Conservation (phyloP, 495 filamentous ascomycete genomes). For the Cercophora newfieldiana region DNA sequence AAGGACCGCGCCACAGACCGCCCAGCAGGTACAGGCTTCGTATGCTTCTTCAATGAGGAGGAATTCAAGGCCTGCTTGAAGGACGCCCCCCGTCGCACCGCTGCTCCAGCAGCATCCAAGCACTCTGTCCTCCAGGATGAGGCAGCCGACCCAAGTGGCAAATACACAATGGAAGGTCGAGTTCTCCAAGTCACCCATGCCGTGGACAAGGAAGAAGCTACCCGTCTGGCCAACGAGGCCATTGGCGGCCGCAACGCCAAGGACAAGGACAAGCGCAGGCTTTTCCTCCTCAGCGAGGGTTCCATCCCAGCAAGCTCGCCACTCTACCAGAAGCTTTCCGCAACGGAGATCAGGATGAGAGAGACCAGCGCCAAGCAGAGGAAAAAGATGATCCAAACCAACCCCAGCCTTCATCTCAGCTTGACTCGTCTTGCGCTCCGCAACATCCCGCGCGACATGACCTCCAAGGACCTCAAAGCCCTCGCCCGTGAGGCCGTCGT, state of each 20-base stretch:
- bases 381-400: conserved; percentile 83
- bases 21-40: conserved; percentile 90
- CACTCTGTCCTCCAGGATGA: conserved; percentile 85
- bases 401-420: conserved; percentile 85
- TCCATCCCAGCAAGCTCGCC: conserved; percentile 70
- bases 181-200: conserved; percentile 81
- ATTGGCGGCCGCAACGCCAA: conserved; percentile 54
- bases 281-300: conserved; percentile 88
- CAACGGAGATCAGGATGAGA: conserved; percentile 80
- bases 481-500: conserved; percentile 88
- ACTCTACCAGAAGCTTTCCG: conserved; percentile 71
- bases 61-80: conserved; percentile 73
- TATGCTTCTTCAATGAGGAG: conserved; percentile 79
- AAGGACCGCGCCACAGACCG: conserved; percentile 79
- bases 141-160: conserved; percentile 68
- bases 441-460: conserved; percentile 83
- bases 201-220: conserved; percentile 76
- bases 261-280: conserved; percentile 85
- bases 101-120: conserved; percentile 51
- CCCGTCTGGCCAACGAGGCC: conserved; percentile 69
- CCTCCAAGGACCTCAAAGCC: conserved; percentile 85
- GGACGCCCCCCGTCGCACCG: conserved; percentile 61
- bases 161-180: conserved; percentile 87
- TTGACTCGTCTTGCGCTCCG: conserved; percentile 91
- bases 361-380: conserved; percentile 87